Conservation (phyloP, 2,329 filamentous ascomycete genomes). For the Stromatinia cepivora region DNA sequence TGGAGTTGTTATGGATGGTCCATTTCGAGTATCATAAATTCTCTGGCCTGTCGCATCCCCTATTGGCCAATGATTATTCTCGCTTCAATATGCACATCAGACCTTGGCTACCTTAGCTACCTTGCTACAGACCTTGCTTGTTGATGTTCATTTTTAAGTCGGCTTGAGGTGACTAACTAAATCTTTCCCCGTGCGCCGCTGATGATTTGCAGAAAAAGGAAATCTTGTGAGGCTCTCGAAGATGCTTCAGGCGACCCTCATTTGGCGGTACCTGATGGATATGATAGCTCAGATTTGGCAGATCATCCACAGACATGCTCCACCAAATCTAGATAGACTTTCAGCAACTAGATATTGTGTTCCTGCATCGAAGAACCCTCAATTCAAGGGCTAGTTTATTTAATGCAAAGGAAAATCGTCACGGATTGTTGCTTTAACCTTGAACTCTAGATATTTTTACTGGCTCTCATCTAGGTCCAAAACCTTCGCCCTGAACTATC, state of each 20-base stretch:
- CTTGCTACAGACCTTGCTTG: neutral
- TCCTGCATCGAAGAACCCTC: conserved; percentile 20
- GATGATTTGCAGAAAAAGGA: conserved; percentile 16
- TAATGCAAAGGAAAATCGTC: conserved; percentile 24
- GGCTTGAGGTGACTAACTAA: conserved; percentile 3
- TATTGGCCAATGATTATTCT: conserved; percentile 14
- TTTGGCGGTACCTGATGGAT: conserved; percentile 23
- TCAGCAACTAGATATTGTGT: conserved; percentile 22
- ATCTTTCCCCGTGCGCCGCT: conserved; percentile 20
- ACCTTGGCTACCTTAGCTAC: neutral
- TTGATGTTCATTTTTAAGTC: neutral
- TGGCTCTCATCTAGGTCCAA: conserved; percentile 1
- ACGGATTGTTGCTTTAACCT: conserved; percentile 25
- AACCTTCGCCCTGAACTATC: neutral
- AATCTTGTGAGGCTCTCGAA: conserved; percentile 23
- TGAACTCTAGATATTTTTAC: neutral
- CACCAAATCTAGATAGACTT: conserved; percentile 23
- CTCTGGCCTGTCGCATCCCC: neutral
- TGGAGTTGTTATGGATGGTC: conserved; percentile 8
- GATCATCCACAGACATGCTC: conserved; percentile 18
- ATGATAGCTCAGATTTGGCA: conserved; percentile 24
- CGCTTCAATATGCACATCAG: conserved; percentile 21
- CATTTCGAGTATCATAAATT: conserved; percentile 11
- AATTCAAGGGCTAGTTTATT: conserved; percentile 17
- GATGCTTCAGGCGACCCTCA: conserved; percentile 17